Conservation (phyloP, 1,284 basidiomycete genomes). For the Cutaneotrichosporon cutaneum region DNA sequence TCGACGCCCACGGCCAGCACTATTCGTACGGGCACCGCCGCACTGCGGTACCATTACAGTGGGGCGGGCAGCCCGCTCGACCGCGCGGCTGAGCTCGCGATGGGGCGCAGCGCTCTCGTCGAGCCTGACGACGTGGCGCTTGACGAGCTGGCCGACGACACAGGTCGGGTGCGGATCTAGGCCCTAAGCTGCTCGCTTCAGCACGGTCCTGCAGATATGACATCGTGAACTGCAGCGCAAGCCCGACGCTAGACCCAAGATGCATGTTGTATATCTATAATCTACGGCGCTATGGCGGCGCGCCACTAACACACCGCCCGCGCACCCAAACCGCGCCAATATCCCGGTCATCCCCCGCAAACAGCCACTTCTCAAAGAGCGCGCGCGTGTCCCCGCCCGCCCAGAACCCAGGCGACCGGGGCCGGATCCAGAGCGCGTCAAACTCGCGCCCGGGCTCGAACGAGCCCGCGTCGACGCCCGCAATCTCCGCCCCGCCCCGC, state of each 20-base stretch:
- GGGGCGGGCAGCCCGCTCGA: conserved; percentile 11
- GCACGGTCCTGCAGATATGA: too few species aligned
- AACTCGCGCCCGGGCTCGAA: conserved; percentile 81
- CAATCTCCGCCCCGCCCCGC: conserved; percentile 83
- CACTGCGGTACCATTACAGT: not conserved
- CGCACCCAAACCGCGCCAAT: conserved; percentile 76
- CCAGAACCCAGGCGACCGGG: conserved; percentile 60
- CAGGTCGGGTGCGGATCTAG: not conserved
- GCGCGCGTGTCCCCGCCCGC: conserved; percentile 39
- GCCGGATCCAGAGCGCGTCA: conserved; percentile 75
- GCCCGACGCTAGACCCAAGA: too few species aligned
- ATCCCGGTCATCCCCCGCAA: conserved; percentile 85
- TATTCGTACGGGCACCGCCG: not conserved
- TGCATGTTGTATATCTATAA: conserved; percentile 11
- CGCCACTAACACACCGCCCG: conserved; percentile 11
- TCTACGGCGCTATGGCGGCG: not conserved
- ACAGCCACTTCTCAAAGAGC: conserved; percentile 46
- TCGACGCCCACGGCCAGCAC: conserved; percentile 4
- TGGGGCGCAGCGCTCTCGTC: conserved; percentile 24
- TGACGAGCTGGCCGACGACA: conserved; percentile 14
- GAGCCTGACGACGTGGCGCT: conserved; percentile 13
- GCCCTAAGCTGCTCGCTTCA: too few species aligned
- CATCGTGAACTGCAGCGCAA: too few species aligned
- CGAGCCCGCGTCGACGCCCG: conserved; percentile 70
- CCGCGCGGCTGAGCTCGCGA: conserved; percentile 19